Percentiles rank a stretch among this genome's conserved stretches.
phyloP scores from a whole-genome alignment of 2,329 filamentous ascomycete species.

The Fusarium verrucosum region DNA sequence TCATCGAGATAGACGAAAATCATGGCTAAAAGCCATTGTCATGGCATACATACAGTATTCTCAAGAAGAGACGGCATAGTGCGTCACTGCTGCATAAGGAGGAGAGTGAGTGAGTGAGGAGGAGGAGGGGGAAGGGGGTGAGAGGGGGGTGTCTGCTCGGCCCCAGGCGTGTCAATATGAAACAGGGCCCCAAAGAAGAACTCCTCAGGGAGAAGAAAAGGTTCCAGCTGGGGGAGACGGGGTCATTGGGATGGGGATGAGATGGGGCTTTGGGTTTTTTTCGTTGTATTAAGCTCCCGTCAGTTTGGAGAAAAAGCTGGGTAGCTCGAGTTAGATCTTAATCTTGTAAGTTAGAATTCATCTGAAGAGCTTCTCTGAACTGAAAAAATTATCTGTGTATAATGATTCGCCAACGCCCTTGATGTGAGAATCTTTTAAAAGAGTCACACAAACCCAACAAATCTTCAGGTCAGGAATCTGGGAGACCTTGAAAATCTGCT shows the following conservation, averaged over 20 bases:
- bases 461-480: too few species aligned
- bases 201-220: conserved; percentile 11
- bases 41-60: conserved; percentile 20
- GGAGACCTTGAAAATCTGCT: neutral
- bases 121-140: neutral
- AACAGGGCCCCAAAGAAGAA: neutral
- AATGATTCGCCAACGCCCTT: neutral
- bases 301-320: conserved; percentile 5
- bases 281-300: conserved; percentile 8
- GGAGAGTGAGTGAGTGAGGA: conserved; percentile 1
- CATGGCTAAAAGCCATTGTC: conserved; percentile 1
- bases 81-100: conserved; percentile 27
- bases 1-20: conserved; percentile 24
- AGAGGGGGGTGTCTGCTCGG: too few species aligned
- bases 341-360: neutral
- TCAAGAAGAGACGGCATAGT: conserved; percentile 18
- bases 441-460: neutral
- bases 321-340: conserved; percentile 2
- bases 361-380: conserved; percentile 8
- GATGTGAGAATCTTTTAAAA: conserved; percentile 2
- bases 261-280: conserved; percentile 1
- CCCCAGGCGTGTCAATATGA: neutral
- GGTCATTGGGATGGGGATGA: neutral
- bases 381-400: neutral
- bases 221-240: conserved; percentile 8